These are phyloP conservation scores for Flaveria linearis DNA, from an alignment of 129 eudicot species.

Conservation along the genomic window DNA sequence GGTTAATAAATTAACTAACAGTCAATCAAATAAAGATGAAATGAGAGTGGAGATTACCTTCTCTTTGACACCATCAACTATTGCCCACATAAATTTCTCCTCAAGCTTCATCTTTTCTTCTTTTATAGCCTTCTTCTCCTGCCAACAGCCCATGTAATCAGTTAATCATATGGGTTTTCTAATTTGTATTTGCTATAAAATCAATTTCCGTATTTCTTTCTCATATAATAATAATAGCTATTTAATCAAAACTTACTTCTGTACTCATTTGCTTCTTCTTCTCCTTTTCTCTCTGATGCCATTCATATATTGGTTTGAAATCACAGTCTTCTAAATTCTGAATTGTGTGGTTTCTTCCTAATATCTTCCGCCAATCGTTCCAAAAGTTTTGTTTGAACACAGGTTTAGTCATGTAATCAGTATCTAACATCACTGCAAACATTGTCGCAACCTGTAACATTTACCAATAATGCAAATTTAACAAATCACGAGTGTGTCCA, in stretches of 20 bases:
- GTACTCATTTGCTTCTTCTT: slow-evolving; percentile 95
- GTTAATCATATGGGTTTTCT: neutral
- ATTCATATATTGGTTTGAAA: slow-evolving; percentile 83
- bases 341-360: slow-evolving; percentile 84
- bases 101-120: slow-evolving; percentile 91
- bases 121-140: slow-evolving; percentile 90
- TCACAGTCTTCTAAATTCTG: slow-evolving; percentile 79
- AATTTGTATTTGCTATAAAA: slow-evolving; percentile 9
- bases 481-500: slow-evolving; percentile 1
- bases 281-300: slow-evolving; percentile 97
- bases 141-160: slow-evolving; percentile 22
- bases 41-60: slow-evolving; percentile 47
- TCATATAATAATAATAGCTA: neutral
- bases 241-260: slow-evolving; percentile 55
- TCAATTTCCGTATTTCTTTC: neutral
- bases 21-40: neutral
- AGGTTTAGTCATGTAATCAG: slow-evolving; percentile 80
- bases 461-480: slow-evolving; percentile 17
- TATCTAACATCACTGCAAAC: slow-evolving; percentile 95
- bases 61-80: slow-evolving; percentile 96
- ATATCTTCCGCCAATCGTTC: slow-evolving; percentile 83
- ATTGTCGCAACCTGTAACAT: slow-evolving; percentile 86
- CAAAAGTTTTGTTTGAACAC: slow-evolving; percentile 81
- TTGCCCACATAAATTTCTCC: slow-evolving; percentile 99
- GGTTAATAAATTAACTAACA: slow-evolving; percentile 4